Evolutionary conservation across 306 rosid species (phyloP), one percentile per base, ranked within the genome.

Genomic region (Urtica urens): DNA sequence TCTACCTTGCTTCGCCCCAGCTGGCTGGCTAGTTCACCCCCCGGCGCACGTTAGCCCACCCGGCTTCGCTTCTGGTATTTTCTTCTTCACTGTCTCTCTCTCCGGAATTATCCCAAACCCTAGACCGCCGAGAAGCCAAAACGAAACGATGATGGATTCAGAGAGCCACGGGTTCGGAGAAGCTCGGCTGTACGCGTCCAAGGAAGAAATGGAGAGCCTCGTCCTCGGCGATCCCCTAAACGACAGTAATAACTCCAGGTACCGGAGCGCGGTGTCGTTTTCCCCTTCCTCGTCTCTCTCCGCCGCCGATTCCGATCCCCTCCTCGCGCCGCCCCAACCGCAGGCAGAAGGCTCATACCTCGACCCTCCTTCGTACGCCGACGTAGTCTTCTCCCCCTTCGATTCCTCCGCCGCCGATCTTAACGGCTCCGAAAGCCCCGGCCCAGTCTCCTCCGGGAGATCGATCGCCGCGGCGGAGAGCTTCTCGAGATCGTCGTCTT

Each of bases 251-350:
- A 65, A 53, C 62, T 75, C 92, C 4, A 66, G 50, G 22, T 81
- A 74, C 74, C 95, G 95, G 29, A 90, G 95, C 63, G 82, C 74
- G 59, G 50, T 84, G 69, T 81, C 93, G 57, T 80, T 49, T 51
- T 65, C 56, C 37, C 53, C 82, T 40, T 87, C 86, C 7, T 70
- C 69, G 45, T 34, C 88, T 6, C 70, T 67, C 41, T 24, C 79
- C 6, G 3, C 62, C 26, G 61, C 55, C 12, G 61, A 31, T 28
- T 58, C 69, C 33, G 76, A 80, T 53, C 81, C 78, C 10, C 55
- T 74, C 11, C 54, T 75, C 0, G 42, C 78, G 7, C 94, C 93
- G 12, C 94, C 93, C 13, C 67, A 73, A 6, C 58, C 67, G 44
- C 51, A 0, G 49, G 12, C 60, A 9, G 72, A 71, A 29, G 65